Conservation (phyloP, 176 grass and related monocot species). For the Echinochloa phyllopogon region DNA sequence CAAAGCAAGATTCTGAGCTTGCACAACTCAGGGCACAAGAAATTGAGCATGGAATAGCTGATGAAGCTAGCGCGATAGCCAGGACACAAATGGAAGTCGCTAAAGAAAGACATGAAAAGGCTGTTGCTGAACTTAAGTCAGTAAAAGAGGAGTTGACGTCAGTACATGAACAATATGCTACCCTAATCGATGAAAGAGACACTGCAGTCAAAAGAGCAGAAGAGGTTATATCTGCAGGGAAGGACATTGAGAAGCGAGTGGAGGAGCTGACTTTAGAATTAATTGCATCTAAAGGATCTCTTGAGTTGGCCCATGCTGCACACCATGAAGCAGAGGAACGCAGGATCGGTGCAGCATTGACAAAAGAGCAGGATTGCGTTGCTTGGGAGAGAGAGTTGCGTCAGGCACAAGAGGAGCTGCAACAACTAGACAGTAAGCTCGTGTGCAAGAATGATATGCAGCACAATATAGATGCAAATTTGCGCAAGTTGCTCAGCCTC, state of each 20-base stretch:
- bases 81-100: slow-evolving; percentile 72
- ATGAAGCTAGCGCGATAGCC: slow-evolving; percentile 73
- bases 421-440: slow-evolving; percentile 62
- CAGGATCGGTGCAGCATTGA: slow-evolving; percentile 67
- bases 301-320: slow-evolving; percentile 81
- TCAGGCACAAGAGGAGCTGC: slow-evolving; percentile 73
- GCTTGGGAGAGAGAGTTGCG: slow-evolving; percentile 75
- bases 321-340: slow-evolving; percentile 91
- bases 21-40: slow-evolving; percentile 77
- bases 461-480: slow-evolving; percentile 60
- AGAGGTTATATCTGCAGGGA: slow-evolving; percentile 56
- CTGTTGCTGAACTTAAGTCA: slow-evolving; percentile 62
- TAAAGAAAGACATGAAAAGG: slow-evolving; percentile 67
- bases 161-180: slow-evolving; percentile 58
- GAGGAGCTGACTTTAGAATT: slow-evolving; percentile 82
- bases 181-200: slow-evolving; percentile 67
- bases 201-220: slow-evolving; percentile 63
- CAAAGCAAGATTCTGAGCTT: slow-evolving; percentile 85
- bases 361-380: slow-evolving; percentile 75
- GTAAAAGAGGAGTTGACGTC: slow-evolving; percentile 56
- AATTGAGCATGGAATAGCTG: slow-evolving; percentile 76
- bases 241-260: slow-evolving; percentile 70
- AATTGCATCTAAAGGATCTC: slow-evolving; percentile 73
- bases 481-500: slow-evolving; percentile 59
- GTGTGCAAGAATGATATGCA: slow-evolving; percentile 64